A percentile compares a stretch with the other conserved stretches of the same genome.
phyloP scores from a whole-genome alignment of 2,329 filamentous ascomycete species.

The Fusarium verrucosum region DNA sequence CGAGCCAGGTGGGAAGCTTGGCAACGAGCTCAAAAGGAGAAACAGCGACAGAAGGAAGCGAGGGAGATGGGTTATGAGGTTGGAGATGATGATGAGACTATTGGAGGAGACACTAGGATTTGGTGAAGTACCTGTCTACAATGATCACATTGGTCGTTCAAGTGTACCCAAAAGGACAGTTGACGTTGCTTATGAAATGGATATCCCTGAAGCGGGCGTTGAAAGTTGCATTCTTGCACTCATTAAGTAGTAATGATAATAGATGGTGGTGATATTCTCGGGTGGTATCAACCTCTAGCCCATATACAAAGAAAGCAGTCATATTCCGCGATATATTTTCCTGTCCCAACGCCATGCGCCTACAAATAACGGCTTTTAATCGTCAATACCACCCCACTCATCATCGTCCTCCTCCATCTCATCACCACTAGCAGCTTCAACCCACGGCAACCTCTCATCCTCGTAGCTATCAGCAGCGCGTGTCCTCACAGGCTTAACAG shows the following conservation, averaged over 20 bases:
- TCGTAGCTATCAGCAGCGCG: conserved; percentile 75
- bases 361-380: conserved; percentile 54
- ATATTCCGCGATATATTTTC: conserved; percentile 25
- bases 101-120: conserved; percentile 46
- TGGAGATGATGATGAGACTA: conserved; percentile 45
- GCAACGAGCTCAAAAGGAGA: conserved; percentile 53
- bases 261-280: conserved; percentile 33
- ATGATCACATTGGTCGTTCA: conserved; percentile 2
- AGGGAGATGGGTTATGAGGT: conserved; percentile 54
- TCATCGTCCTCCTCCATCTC: conserved; percentile 52
- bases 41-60: conserved; percentile 53
- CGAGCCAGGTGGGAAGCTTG: conserved; percentile 57
- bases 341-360: conserved; percentile 44
- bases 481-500: conserved; percentile 75
- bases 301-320: conserved; percentile 17
- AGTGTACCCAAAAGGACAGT: not conserved
- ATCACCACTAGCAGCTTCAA: conserved; percentile 46
- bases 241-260: conserved; percentile 22
- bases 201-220: conserved; percentile 33
- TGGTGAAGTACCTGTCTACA: conserved; percentile 24
- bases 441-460: conserved; percentile 78
- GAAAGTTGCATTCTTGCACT: conserved; percentile 19
- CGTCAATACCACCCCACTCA: conserved; percentile 74
- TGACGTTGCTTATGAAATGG: conserved; percentile 26
- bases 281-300: conserved; percentile 40